These are phyloP conservation scores for Colletotrichum sp. DNA, from an alignment of 2,329 filamentous ascomycete genomes.

Conservation along the genomic window DNA sequence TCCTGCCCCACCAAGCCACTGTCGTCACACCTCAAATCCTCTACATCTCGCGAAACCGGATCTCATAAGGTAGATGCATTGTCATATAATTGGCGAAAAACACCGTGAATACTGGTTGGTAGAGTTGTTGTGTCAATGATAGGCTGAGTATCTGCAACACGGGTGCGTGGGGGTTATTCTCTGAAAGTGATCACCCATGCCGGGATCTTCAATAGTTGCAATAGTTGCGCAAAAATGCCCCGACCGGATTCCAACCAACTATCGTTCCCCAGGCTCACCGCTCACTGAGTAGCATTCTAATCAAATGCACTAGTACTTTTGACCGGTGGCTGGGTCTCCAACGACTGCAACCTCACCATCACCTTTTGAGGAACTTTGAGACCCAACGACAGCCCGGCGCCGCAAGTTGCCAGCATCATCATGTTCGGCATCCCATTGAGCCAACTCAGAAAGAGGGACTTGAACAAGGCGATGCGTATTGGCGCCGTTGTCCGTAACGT, in stretches of 20 bases:
- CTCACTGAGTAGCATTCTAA: background rate
- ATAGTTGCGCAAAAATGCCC: background rate
- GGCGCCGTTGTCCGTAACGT: slow-evolving; percentile 46
- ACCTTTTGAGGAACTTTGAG: background rate
- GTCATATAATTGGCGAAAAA: background rate
- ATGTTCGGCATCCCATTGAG: slow-evolving; percentile 61
- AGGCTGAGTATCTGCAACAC: background rate
- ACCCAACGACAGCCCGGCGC: slow-evolving; percentile 1
- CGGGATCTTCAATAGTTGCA: background rate
- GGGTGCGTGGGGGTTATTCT: background rate
- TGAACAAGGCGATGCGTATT: slow-evolving; percentile 54
- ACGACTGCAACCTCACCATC: background rate
- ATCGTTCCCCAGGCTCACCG: background rate
- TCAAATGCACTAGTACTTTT: background rate
- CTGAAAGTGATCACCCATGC: background rate
- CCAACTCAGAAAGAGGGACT: slow-evolving; percentile 54
- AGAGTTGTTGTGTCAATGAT: background rate
- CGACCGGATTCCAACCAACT: background rate
- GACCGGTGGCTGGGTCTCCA: background rate
- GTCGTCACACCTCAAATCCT: background rate
- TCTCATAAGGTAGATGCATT: background rate
- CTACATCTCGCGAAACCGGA: background rate
- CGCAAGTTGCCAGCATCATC: slow-evolving; percentile 48
- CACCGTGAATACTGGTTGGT: background rate
- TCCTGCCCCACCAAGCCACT: background rate